Conservation (phyloP, 208 protist species). For the Wallacemonas sp. region DNA sequence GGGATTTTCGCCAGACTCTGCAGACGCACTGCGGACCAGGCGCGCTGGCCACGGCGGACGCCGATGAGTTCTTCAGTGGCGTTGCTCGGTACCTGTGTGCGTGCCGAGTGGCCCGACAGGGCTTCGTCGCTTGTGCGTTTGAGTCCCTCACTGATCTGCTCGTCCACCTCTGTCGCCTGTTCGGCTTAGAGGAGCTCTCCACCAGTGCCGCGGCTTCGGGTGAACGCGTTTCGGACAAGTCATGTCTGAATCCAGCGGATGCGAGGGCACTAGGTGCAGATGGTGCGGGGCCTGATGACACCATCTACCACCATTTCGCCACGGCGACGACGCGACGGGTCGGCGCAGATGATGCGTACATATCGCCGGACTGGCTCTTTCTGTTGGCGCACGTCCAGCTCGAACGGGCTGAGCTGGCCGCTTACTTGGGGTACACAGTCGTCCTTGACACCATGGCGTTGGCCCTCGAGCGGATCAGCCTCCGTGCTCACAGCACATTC, state of each 20-base stretch:
- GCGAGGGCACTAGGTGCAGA: no score
- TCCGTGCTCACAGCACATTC: slow-evolving; percentile 50
- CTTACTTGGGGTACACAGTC: slow-evolving; percentile 50
- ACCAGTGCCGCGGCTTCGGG: no score
- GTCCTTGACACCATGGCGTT: slow-evolving; percentile 25
- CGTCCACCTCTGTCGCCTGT: slow-evolving; percentile 22
- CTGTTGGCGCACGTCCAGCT: slow-evolving; percentile 61
- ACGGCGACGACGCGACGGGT: neutral
- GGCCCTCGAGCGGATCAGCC: slow-evolving; percentile 39
- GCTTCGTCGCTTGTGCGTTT: slow-evolving; percentile 64
- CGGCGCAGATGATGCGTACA: slow-evolving; percentile 19
- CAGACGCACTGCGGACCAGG: slow-evolving; percentile 35
- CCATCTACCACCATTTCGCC: neutral
- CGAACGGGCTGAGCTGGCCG: slow-evolving; percentile 49
- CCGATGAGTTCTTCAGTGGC: slow-evolving; percentile 50
- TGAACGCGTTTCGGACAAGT: no score
- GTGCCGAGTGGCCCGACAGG: slow-evolving; percentile 37
- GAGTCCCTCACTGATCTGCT: slow-evolving; percentile 43
- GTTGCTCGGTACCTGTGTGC: slow-evolving; percentile 51
- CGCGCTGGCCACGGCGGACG: slow-evolving; percentile 21
- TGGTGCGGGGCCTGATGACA: neutral
- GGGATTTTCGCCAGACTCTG: slow-evolving; percentile 36
- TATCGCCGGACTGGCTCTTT: slow-evolving; percentile 73
- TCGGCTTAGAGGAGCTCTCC: slow-evolving; percentile 2
- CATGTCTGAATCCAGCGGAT: no score